A percentile compares a stretch with the other conserved stretches of the same genome.
Evolutionary conservation across 768 basidiomycete species (phyloP).

Genomic region (Rhodotorula diobovata): DNA sequence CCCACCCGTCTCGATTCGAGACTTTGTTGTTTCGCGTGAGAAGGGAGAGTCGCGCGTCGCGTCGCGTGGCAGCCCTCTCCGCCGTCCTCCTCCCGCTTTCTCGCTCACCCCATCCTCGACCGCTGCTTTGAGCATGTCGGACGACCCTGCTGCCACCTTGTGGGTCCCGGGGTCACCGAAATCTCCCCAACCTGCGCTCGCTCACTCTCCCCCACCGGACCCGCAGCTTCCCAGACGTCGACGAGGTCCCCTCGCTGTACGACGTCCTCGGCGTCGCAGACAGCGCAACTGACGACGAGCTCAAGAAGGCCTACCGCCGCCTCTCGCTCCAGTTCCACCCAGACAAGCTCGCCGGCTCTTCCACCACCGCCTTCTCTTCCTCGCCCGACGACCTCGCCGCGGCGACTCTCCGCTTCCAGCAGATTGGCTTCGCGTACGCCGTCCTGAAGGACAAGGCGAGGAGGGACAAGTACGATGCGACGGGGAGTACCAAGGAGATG

Average conservation of each 20-base stretch:
- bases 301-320: constrained; percentile 63
- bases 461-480: constrained; percentile 72
- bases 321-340: constrained; percentile 79
- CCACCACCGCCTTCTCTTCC: constrained; percentile 57
- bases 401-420: constrained; percentile 73
- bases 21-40: not conserved
- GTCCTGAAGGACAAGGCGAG: constrained; percentile 74
- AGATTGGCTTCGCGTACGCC: constrained; percentile 84
- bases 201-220: not conserved
- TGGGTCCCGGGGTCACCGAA: not conserved
- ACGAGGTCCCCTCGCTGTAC: constrained; percentile 37
- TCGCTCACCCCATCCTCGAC: not conserved
- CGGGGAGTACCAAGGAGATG: constrained; percentile 79
- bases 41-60: not conserved
- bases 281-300: constrained; percentile 16
- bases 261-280: constrained; percentile 19
- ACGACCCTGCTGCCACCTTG: constrained; percentile 27
- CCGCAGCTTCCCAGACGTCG: constrained; percentile 24
- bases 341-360: constrained; percentile 66
- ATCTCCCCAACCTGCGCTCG: not conserved
- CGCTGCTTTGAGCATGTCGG: not conserved
- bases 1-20: no score
- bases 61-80: no score
- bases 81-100: not conserved
- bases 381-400: constrained; percentile 60